Evolutionary conservation across 2,329 filamentous ascomycete species (phyloP), one percentile per base, ranked within the genome.

Genomic region (Colletotrichum scovillei): DNA sequence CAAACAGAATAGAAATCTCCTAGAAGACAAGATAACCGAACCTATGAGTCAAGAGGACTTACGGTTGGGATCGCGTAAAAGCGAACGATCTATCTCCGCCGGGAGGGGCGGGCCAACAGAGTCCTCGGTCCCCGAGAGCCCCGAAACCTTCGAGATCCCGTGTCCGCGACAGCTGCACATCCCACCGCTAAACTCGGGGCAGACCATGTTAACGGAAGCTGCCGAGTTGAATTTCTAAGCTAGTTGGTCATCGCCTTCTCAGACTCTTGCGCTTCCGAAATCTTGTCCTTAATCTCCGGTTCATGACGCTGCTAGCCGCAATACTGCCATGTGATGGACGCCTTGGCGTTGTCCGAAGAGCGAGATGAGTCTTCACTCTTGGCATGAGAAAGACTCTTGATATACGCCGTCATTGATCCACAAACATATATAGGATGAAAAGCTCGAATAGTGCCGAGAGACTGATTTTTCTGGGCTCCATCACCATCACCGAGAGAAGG

Each of bases 81-180:
- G 42, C 16, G 19, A n/a, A 49, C 42, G 42, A 49, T 49, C 19
- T n/a, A 49, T 49, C 42, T 49, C 42, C 42, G 42, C 3, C 42
- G 19, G 42, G 52, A 24, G 14, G 52, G 11, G 22, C 12, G 55
- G 24, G 55, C 14, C 5, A 57, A 30, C 2, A 8, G 11, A 9
- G 2, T 19, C 16, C 8, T 60, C 64, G 56, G 65, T 12, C 42
- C 42, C 65, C 65, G 65, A 67, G 57, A n/a, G 28, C 38, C 16
- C 65, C 65, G 65, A 67, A 52, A 67, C 65, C n/a, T n/a, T 32
- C 35, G 3, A 1, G 1, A 1, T 26, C 9, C 22, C 24, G 52
- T 24, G 52, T 14, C 22, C 11, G 52, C 14, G n/a, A n/a, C 42
- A 49, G 52, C 22, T 42, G 24, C 24, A 55, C 52, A 24, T 55